Percentiles rank a stretch among this genome's conserved stretches.
These are phyloP conservation scores for Sphagnum magellanicum DNA, from an alignment of 228 moss, liverwort and hornwort genomes.

Conservation along the genomic window DNA sequence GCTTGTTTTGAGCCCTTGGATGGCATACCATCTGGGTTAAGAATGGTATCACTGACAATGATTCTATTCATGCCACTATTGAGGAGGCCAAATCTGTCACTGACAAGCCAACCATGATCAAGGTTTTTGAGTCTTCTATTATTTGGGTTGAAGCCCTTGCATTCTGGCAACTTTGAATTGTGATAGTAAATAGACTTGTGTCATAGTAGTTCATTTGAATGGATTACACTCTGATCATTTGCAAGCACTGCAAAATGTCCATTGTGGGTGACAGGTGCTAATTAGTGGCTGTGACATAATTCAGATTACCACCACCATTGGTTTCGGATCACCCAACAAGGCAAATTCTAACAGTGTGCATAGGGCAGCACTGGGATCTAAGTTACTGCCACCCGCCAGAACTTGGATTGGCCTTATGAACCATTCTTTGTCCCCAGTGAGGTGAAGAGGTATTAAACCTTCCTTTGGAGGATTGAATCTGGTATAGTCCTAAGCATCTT, in stretches of 20 bases:
- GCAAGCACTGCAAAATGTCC: no score
- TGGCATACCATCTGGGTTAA: constrained; percentile 96
- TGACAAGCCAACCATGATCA: constrained; percentile 90
- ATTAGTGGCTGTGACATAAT: no score
- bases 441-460: constrained; percentile 59
- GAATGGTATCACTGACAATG: constrained; percentile 78
- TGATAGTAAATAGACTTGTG: not conserved
- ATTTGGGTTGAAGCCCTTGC: no score
- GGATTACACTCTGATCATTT: no score
- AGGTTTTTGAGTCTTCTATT: constrained; percentile 18
- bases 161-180: not conserved
- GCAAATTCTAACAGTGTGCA: constrained; percentile 80
- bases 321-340: constrained; percentile 93
- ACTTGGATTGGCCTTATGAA: constrained; percentile 76
- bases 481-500: no score
- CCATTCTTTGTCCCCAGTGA: constrained; percentile 87
- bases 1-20: constrained; percentile 63
- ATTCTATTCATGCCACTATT: constrained; percentile 77
- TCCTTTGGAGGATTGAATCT: not conserved
- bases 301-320: constrained; percentile 86
- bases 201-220: no score
- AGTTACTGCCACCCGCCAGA: constrained; percentile 84
- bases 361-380: constrained; percentile 77
- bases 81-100: constrained; percentile 91
- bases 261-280: no score